These are phyloP conservation scores for Bruguiera sexangula DNA, from an alignment of 345 rosid species.

Conservation along the genomic window DNA sequence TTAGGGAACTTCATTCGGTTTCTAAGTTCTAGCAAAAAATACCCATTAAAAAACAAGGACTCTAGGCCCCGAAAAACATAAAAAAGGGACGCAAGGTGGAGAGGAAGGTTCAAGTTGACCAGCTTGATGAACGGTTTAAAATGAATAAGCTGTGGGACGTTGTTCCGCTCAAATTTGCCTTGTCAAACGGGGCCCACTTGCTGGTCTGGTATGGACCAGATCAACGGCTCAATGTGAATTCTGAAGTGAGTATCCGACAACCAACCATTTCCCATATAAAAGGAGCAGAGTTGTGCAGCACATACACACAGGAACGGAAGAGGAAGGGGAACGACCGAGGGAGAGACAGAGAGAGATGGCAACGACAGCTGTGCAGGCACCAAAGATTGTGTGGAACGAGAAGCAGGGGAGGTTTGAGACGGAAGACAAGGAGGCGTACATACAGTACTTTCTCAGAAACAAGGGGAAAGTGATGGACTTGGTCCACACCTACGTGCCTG, in stretches of 20 bases:
- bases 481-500: slow-evolving; percentile 74
- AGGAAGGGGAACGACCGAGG: neutral
- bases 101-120: neutral
- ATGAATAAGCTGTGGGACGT: no score
- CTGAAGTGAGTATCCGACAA: no score
- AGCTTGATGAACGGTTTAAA: neutral
- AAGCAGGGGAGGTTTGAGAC: slow-evolving; percentile 58
- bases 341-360: slow-evolving; percentile 13
- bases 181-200: neutral
- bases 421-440: slow-evolving; percentile 76
- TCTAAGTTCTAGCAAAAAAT: no score
- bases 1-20: no score
- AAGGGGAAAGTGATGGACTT: slow-evolving; percentile 68
- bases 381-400: slow-evolving; percentile 63
- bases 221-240: no score
- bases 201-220: neutral
- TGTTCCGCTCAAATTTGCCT: no score
- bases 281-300: no score
- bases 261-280: no score
- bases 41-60: no score
- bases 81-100: neutral
- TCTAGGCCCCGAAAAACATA: neutral
- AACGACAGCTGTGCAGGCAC: slow-evolving; percentile 26
- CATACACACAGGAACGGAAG: neutral
- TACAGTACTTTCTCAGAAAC: slow-evolving; percentile 55